Evolutionary conservation across 495 filamentous ascomycete genomes (phyloP), one percentile per base, ranked within the genome.

Genomic region (Penicillium subrubescens): DNA sequence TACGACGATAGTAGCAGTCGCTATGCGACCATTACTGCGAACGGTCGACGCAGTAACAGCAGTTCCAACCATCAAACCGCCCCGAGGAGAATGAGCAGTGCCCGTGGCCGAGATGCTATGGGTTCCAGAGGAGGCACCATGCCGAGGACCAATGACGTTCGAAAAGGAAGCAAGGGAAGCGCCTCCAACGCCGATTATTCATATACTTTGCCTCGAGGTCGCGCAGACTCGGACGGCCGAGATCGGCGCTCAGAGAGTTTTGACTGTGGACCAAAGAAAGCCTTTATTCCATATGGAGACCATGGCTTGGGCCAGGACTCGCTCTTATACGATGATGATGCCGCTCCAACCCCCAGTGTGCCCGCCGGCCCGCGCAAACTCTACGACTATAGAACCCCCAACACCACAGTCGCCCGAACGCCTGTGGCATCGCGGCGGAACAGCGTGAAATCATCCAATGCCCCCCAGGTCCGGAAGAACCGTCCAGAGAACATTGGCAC

Each of bases 311-410:
- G 67, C 8, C 68, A 77, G 59, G 75, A 75, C 43, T 59, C 71
- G n/a, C 57, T 69, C 15, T 34, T 70, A 11, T 84, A 85, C 59
- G 74, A 87, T 60, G 86, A 89, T 73, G 92, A 97, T 69, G 91
- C 94, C 61, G 95, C 95, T 33, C 94, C 94, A 14, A 93, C 89
- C 23, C 95, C 95, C 25, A 95, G 88, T 44, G 80, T 99, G 54
- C 93, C 93, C 21, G 89, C 82, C 48, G 94, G 94, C 14, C 93
- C 94, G 57, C 84, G 91, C 27, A 79, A 78, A 57, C 59, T 70
- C 23, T 65, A 41, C 10, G 79, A 80, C 33, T 77, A 68, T 78
- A 79, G 52, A 74, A 79, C 57, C 64, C 78, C 66, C 68, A 82
- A 62, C 74, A 78, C 65, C 60, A 82, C 84, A 60, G 75, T 82